phyloP scores from a whole-genome alignment of 73 alveolate species.

The Diophrys sp. region DNA sequence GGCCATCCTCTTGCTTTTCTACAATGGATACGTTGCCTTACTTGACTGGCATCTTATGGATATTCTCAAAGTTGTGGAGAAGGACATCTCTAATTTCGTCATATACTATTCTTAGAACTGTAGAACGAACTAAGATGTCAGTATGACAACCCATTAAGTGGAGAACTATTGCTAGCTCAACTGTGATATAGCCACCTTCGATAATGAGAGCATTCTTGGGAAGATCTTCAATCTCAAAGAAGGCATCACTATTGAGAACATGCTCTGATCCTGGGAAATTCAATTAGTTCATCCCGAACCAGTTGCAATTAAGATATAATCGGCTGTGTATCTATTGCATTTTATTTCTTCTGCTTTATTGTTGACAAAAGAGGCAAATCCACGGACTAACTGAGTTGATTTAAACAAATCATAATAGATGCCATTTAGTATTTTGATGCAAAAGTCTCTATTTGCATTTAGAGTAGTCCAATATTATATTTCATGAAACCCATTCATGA shows the following conservation, averaged over 20 bases:
- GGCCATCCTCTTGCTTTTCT: conserved; percentile 31
- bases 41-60: conserved; percentile 42
- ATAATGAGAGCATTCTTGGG: conserved; percentile 89
- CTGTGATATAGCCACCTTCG: conserved; percentile 97
- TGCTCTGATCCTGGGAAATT: conserved; percentile 71
- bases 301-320: conserved; percentile 80
- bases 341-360: conserved; percentile 71
- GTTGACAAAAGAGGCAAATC: conserved; percentile 59
- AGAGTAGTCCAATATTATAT: conserved; percentile 46
- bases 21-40: conserved; percentile 51
- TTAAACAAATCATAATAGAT: conserved; percentile 35
- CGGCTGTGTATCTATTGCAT: conserved; percentile 68
- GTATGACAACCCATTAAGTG: conserved; percentile 86
- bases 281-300: conserved; percentile 76
- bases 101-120: conserved; percentile 64
- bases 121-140: conserved; percentile 65
- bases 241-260: conserved; percentile 87
- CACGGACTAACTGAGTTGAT: conserved; percentile 33
- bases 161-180: conserved; percentile 79
- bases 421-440: conserved; percentile 54
- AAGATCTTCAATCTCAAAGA: conserved; percentile 78
- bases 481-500: too few species aligned
- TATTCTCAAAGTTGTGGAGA: conserved; percentile 38
- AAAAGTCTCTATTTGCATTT: conserved; percentile 57
- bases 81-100: conserved; percentile 65